These are phyloP conservation scores for Talaromyces amestolkiae DNA, from an alignment of 2,329 filamentous ascomycete species.

Conservation along the genomic window DNA sequence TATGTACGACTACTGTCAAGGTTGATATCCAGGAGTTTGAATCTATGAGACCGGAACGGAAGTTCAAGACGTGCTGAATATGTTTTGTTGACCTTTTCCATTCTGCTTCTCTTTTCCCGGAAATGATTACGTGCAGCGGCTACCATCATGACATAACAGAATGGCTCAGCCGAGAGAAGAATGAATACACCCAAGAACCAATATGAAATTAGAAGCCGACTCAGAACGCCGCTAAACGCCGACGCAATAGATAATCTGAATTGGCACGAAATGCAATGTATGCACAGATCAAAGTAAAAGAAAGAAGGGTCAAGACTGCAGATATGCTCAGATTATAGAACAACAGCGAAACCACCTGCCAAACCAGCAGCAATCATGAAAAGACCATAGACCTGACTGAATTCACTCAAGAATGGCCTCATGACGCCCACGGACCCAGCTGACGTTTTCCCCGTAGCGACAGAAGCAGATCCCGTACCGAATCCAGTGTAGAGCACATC, in stretches of 20 bases:
- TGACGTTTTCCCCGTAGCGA: slow-evolving; percentile 28
- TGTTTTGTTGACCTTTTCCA: background rate
- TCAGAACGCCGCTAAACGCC: slow-evolving; percentile 6
- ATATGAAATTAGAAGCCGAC: slow-evolving; percentile 1
- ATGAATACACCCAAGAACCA: background rate
- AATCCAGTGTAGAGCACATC: slow-evolving; percentile 47
- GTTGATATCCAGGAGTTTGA: background rate
- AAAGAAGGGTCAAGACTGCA: background rate
- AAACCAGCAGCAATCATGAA: slow-evolving; percentile 54
- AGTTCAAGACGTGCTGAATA: background rate
- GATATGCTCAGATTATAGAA: slow-evolving; percentile 34
- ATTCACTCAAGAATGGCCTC: slow-evolving; percentile 46
- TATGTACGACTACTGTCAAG: too few relatives aligned
- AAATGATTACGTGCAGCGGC: background rate
- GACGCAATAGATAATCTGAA: slow-evolving; percentile 21
- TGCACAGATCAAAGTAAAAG: slow-evolving; percentile 3
- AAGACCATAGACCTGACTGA: slow-evolving; percentile 57
- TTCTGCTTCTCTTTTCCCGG: background rate
- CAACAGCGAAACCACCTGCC: slow-evolving; percentile 56
- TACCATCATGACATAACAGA: slow-evolving; percentile 8
- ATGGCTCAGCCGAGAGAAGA: background rate
- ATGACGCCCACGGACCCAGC: slow-evolving; percentile 15
- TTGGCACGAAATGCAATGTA: slow-evolving; percentile 20
- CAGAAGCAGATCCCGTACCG: slow-evolving; percentile 36
- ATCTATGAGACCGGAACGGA: background rate